Evolutionary conservation across 495 filamentous ascomycete species (phyloP), one percentile per base, ranked within the genome.

Genomic region (Penicillium crystallinum): DNA sequence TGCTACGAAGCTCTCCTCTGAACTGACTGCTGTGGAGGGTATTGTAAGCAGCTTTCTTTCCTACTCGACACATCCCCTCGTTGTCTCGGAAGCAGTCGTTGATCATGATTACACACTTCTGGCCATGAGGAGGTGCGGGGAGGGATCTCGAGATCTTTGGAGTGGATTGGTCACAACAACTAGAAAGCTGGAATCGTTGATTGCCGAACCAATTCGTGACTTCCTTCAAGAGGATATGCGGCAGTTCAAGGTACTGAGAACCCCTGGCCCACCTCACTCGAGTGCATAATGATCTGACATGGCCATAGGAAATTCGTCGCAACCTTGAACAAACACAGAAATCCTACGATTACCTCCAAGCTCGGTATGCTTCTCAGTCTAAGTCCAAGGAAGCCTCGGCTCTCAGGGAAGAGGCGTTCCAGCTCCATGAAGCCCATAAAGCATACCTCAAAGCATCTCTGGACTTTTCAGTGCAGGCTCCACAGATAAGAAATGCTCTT

Each of bases 51-150:
- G 69, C 39, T 96, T 96, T 64, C 75, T 97, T 9, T 68, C 79
- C 27, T 84, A 85, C 49, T 79, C 85, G 33, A 78, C 80, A 8
- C 88, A 87, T 21, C 86, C 89, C n/a, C 63, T 79, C 25, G 78
- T 82, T 53, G 72, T 89, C 41, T 89, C 82, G 49, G 89, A 91
- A 69, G 85, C 85, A 36, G 80, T 90, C 21, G 75, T 97, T 62
- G 95, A 97, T 61, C 89, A 96, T 75, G 93, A 97, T 68, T 97
- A 97, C 68, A 96, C 91, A 0, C 72, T 92, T 38, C 72, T 93
- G 45, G 91, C 91, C 8, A 81, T 97, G 69, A 86, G 84, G 67
- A 81, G 86, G 50, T 86, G 89, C 71, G 86, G 84, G 10, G 92
- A 97, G 49, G 87, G 88, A 14, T 84, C 89, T 6, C 85, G 83